Evolutionary conservation across 768 basidiomycete genomes (phyloP), one percentile per base, ranked within the genome.

Genomic region (Gloeostereum incarnatum): DNA sequence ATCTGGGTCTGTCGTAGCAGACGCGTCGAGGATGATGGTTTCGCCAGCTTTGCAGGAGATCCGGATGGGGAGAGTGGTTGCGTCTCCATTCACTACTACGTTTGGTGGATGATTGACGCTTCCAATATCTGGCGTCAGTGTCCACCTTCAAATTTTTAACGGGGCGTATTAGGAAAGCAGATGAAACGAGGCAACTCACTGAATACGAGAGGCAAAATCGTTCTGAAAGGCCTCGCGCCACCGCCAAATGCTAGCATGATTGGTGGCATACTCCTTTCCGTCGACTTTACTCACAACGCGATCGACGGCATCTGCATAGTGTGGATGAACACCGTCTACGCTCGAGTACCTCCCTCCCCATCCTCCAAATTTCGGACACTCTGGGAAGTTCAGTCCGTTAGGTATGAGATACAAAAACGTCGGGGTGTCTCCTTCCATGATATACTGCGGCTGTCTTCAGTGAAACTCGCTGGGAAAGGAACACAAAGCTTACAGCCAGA

Each of bases 381-480:
- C 45, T 7, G 38, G 36, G 7, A 38, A 29, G 35, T 39, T 40
- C 7, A 46, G 31, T 1, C 45, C 45, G 14, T 46, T 46, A 17
- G 39, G 41, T 11, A 46, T 43, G 3, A 46, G 35, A 24, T 39
- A 33, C 8, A 46, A 31, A 38, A 46, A 46, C 1, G 42, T 21
- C n/a, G 45, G 45, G 1, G 41, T 46, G 22, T 46, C 45, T 7
- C 45, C 45, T 36, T 46, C 45, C 45, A 46, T 46, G n/a, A 46
- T 46, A 22, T 39, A 46, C 18, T 21, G n/a, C n/a, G n/a, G n/a
- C n/a, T n/a, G n/a, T n/a, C n/a, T n/a, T n/a, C n/a, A n/a, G n/a
- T n/a, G n/a, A n/a, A n/a, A n/a, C n/a, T n/a, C n/a, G n/a, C n/a
- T n/a, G n/a, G n/a, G n/a, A n/a, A n/a, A n/a, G n/a, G n/a, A n/a